Base-by-base conservation (phyloP, 176 grass and related monocot species). In the Eragrostis curvula region DNA sequence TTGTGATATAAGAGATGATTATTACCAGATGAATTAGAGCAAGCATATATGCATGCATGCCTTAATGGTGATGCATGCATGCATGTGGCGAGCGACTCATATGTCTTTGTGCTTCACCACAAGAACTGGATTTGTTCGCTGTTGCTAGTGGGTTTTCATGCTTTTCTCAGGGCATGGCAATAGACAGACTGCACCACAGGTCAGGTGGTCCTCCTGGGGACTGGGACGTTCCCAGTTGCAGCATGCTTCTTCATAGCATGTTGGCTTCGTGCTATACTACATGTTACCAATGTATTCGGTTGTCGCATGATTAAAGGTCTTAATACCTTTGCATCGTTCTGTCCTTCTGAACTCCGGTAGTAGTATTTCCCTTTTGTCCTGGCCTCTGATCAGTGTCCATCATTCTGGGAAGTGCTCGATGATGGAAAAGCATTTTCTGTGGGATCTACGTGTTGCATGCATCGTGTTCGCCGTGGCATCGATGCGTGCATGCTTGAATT, bases 361-460 rank as follows among this genome's bases (percentile, higher is more conserved):
- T n/a, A 6, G 9, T 51, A 50, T 57, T 74, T 73, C 30, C 21
- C 32, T 78, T 36, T 78, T 65, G 59, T 20, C 28, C 69, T 57
- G n/a, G 13, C 32, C 20, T 40, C 27, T 40, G 45, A 63, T 64
- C 41, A 48, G 12, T 20, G 23, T 8, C 30, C 55, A 83, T 73
- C 30, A 65, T 52, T 64, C 30, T 2, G 0, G 21, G 12, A 36
- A n/a, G 44, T 15, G 15, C 48, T 61, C 58, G 14, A 74, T 75
- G 36, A 39, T 7, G 6, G 11, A 23, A 14, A 13, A 47, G 51
- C 73, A n/a, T 62, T 77, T 77, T 39, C 29, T 61, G 43, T 71
- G 71, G 71, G 48, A 83, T 83, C 50, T 46, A 80, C 78, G 15
- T 46, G 16, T 45, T 78, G 59, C 51, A 58, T 70, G 39, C 59